Conservation (phyloP, 495 filamentous ascomycete genomes). For the Apodospora peruviana region DNA sequence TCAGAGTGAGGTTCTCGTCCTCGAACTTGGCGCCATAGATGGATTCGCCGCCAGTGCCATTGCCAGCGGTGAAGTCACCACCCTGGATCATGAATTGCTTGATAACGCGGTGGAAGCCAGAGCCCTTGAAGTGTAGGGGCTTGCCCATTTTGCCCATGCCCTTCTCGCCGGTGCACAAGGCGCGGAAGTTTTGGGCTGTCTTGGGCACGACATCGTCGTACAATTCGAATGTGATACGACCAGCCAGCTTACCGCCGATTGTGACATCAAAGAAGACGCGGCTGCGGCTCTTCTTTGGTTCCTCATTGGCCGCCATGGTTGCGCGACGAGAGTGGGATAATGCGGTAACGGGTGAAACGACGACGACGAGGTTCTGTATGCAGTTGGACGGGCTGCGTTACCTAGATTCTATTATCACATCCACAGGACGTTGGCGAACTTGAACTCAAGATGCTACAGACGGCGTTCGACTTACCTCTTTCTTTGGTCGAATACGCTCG, state of each 20-base stretch:
- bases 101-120: conserved; percentile 92
- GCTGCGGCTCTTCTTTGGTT: conserved; percentile 47
- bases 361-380: too few species aligned
- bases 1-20: conserved; percentile 91
- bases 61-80: conserved; percentile 92
- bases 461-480: too few species aligned
- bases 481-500: too few species aligned
- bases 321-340: neutral
- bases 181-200: conserved; percentile 93
- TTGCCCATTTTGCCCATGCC: conserved; percentile 78
- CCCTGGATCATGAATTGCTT: conserved; percentile 99
- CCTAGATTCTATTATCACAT: too few species aligned
- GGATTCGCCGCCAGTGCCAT: conserved; percentile 93
- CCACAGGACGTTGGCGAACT: too few species aligned
- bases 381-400: too few species aligned
- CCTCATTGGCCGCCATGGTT: conserved; percentile 29
- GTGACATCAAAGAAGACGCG: conserved; percentile 87
- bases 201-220: conserved; percentile 90
- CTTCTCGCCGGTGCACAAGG: conserved; percentile 89
- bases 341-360: neutral
- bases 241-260: conserved; percentile 63
- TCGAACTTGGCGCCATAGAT: conserved; percentile 98
- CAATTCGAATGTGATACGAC: conserved; percentile 77
- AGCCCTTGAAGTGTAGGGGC: conserved; percentile 86
- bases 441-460: too few species aligned